Conservation (phyloP, 768 basidiomycete species). For the Kockovaella imperatae region DNA sequence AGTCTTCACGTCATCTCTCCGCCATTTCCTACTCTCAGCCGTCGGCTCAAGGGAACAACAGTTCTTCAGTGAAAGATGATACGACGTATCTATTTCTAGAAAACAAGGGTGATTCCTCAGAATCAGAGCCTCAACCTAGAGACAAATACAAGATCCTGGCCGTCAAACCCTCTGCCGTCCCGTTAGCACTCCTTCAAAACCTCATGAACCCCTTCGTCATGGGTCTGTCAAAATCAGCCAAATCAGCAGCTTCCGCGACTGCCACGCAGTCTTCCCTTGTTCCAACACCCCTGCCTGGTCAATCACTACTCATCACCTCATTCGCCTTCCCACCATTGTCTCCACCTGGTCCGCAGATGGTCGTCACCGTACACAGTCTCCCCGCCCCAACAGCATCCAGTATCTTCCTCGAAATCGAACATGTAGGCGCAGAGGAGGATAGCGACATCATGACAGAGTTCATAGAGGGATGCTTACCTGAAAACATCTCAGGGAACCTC, state of each 20-base stretch:
- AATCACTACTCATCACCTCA: slow-evolving; percentile 15
- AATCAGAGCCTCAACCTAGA: background rate
- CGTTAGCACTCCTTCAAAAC: slow-evolving; percentile 26
- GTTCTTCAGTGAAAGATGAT: slow-evolving; percentile 16
- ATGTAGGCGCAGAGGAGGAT: background rate
- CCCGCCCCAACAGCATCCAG: slow-evolving; percentile 11
- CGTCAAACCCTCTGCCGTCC: slow-evolving; percentile 18
- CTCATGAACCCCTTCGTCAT: slow-evolving; percentile 34
- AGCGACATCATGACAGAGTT: slow-evolving; percentile 12
- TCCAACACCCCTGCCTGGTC: slow-evolving; percentile 30
- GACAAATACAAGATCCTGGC: slow-evolving; percentile 17
- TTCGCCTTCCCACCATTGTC: slow-evolving; percentile 14
- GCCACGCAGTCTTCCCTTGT: slow-evolving; percentile 12
- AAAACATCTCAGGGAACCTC: slow-evolving; percentile 9
- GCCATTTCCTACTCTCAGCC: slow-evolving; percentile 18
- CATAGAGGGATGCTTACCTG: slow-evolving; percentile 28
- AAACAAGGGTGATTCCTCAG: slow-evolving; percentile 1
- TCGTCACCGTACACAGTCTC: slow-evolving; percentile 22
- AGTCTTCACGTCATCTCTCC: slow-evolving; percentile 10
- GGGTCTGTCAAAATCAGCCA: slow-evolving; percentile 33
- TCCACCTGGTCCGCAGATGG: slow-evolving; percentile 9
- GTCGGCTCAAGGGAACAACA: background rate
- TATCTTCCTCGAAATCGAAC: slow-evolving; percentile 29
- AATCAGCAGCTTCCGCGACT: slow-evolving; percentile 30
- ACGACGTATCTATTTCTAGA: slow-evolving; percentile 30